Percentiles rank a stretch among this genome's conserved stretches.
Conservation (phyloP, 768 basidiomycete species). For the Naganishia vaughanmartiniae region DNA sequence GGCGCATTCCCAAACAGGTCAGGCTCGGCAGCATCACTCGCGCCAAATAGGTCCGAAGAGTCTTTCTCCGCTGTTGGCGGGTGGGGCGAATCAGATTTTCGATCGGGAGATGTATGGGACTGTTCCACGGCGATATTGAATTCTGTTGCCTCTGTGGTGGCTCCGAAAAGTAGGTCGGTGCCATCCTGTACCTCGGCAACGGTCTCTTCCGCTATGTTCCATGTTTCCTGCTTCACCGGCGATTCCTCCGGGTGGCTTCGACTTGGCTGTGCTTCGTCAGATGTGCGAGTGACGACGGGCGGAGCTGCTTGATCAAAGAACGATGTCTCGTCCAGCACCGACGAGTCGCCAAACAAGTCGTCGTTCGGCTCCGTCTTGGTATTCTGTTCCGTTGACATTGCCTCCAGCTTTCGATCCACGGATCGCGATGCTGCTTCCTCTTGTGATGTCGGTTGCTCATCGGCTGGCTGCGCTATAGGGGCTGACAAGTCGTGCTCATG, state of each 20-base stretch:
- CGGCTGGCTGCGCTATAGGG: not conserved
- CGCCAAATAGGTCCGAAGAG: not conserved
- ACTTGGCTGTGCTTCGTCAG: not conserved
- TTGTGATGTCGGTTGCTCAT: not conserved
- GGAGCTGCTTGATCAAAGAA: not conserved
- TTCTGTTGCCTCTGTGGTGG: not conserved
- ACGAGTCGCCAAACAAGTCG: conserved; percentile 6
- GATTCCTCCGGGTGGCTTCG: not conserved
- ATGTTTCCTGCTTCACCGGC: not conserved
- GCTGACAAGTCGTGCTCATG: not conserved
- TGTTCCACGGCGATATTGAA: not conserved
- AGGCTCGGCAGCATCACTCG: not conserved
- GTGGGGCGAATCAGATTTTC: not conserved
- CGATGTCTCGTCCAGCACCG: not conserved
- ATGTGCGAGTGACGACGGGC: not conserved
- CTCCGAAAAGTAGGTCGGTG: not conserved
- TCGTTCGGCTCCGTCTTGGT: not conserved
- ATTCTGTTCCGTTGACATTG: not conserved
- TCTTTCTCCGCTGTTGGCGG: not conserved
- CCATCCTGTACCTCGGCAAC: not conserved
- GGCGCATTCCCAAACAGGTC: not conserved
- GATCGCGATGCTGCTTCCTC: not conserved
- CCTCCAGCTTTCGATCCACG: not conserved
- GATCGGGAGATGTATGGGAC: not conserved
- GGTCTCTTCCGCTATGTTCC: not conserved